A percentile compares a stretch with the other conserved stretches of the same genome.
Conservation (phyloP, 164 flowering plant species). For the Vitis rotundifolia region DNA sequence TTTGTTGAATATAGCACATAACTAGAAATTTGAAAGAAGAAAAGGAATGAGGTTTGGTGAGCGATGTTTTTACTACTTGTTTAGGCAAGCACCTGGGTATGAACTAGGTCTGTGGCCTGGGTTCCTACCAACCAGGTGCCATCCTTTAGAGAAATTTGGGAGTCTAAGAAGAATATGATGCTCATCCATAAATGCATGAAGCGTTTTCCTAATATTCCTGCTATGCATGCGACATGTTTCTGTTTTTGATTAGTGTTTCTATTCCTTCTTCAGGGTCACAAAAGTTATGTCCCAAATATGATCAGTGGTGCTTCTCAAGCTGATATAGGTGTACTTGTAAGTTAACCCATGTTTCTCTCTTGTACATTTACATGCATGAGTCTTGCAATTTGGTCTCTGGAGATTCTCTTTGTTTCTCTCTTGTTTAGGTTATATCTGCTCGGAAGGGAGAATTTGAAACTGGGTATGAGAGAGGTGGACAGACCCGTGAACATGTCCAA, state of each 20-base stretch:
- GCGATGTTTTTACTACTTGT: too few relatives aligned
- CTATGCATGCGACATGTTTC: too few relatives aligned
- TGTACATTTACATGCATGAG: neutral
- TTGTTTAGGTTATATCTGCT: constrained; percentile 55
- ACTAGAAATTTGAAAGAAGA: too few relatives aligned
- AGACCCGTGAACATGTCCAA: constrained; percentile 98
- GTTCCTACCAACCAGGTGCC: too few relatives aligned
- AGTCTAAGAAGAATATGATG: too few relatives aligned
- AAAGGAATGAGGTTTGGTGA: too few relatives aligned
- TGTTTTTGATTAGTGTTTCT: neutral
- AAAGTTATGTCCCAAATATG: constrained; percentile 99
- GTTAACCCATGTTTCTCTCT: constrained; percentile 7
- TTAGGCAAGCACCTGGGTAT: too few relatives aligned
- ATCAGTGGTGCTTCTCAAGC: constrained; percentile 99
- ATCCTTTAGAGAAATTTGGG: too few relatives aligned
- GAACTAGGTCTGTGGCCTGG: too few relatives aligned
- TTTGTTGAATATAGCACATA: too few relatives aligned
- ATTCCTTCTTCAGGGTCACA: constrained; percentile 76
- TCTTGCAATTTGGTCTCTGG: neutral
- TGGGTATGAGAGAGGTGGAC: constrained; percentile 98
- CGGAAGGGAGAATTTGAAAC: constrained; percentile 99
- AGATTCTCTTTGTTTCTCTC: neutral
- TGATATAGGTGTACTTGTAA: constrained; percentile 93
- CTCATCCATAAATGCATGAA: too few relatives aligned
- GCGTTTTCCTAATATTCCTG: too few relatives aligned